Percentiles rank a stretch among this genome's conserved stretches.
Conservation (phyloP, 106 monocot species). For the Phalaenopsis equestris region DNA sequence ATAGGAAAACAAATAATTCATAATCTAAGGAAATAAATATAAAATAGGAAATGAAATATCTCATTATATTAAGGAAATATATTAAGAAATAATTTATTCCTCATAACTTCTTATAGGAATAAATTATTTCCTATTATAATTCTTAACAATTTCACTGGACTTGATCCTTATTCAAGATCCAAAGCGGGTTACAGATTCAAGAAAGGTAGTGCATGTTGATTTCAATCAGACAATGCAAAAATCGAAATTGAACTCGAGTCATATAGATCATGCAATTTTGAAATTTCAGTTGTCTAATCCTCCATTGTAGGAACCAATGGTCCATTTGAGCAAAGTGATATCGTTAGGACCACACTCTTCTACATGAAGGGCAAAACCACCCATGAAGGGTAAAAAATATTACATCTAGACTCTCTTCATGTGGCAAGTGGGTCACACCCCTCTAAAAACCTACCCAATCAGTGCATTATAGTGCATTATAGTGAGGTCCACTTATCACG, state of each 20-base stretch:
- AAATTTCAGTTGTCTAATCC: background rate
- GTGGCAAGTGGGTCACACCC: no score
- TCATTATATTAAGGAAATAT: no score
- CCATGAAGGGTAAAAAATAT: slow-evolving; percentile 16
- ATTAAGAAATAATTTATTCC: no score
- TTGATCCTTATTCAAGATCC: background rate
- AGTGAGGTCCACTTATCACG: no score
- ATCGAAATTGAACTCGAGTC: background rate
- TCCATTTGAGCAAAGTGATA: slow-evolving; percentile 66
- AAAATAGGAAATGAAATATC: no score
- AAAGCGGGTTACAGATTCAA: background rate
- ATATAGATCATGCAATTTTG: background rate
- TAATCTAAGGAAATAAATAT: no score
- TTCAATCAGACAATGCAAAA: background rate
- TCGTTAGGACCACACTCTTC: slow-evolving; percentile 83
- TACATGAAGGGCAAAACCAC: slow-evolving; percentile 74
- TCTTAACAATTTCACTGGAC: background rate
- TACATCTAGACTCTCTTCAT: no score
- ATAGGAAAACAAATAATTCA: no score
- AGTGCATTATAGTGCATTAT: no score
- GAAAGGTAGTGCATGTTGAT: background rate
- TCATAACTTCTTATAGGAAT: no score
- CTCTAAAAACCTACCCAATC: no score
- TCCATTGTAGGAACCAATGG: slow-evolving; percentile 43
- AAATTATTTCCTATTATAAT: no score